A percentile compares a stretch with the other conserved stretches of the same genome.
Conservation (phyloP, 176 grass and related monocot species). For the Bothriochloa decipiens region DNA sequence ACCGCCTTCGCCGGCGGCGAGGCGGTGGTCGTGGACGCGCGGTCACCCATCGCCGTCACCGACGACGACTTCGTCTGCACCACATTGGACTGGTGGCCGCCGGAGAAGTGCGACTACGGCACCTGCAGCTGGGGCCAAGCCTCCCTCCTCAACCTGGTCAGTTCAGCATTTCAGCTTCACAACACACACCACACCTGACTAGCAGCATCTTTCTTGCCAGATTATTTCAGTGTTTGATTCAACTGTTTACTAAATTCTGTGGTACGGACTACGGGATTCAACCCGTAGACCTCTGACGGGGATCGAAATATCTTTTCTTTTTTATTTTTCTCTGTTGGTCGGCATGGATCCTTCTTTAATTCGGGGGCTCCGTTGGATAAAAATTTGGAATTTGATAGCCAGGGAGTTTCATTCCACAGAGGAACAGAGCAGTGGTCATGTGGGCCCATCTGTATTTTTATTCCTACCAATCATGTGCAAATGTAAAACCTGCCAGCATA, state of each 20-base stretch:
- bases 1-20: conserved; percentile 7
- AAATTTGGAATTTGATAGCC: conserved; percentile 29
- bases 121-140: conserved; percentile 77
- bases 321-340: background rate
- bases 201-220: conserved; percentile 4
- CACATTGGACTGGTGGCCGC: conserved; percentile 94
- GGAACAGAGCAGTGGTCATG: conserved; percentile 5
- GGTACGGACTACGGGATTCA: background rate
- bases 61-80: conserved; percentile 77
- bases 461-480: conserved; percentile 45
- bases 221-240: background rate
- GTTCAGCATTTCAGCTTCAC: background rate
- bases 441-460: conserved; percentile 1
- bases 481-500: conserved; percentile 39
- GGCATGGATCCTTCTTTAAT: conserved; percentile 22
- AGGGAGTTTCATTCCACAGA: background rate
- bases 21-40: conserved; percentile 52
- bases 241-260: background rate
- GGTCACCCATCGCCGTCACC: conserved; percentile 48
- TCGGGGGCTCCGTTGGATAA: background rate
- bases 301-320: background rate
- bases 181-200: background rate
- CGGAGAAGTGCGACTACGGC: conserved; percentile 87
- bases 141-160: conserved; percentile 74
- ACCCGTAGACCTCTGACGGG: background rate